A percentile compares a stretch with the other conserved stretches of the same genome.
phyloP scores from a whole-genome alignment of 1,139 yeast genomes.

The Magnusiomyces clavatus region DNA sequence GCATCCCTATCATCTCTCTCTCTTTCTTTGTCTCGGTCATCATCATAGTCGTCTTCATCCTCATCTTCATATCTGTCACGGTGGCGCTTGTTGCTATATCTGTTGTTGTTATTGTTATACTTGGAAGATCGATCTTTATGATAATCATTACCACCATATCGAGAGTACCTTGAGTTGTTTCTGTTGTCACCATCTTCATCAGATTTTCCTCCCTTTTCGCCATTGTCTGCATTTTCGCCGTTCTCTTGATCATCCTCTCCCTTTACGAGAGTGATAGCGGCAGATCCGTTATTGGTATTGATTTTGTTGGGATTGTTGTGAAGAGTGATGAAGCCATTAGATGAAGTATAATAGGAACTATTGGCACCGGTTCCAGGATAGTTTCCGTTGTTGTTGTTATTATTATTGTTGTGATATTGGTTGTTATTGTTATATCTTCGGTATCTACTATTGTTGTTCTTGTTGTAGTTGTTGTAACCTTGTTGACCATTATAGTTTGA shows the following conservation, averaged over 20 bases:
- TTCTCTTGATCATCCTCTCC: slow-evolving; percentile 4
- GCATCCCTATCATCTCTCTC: too few relatives aligned
- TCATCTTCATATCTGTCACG: slow-evolving; percentile 7
- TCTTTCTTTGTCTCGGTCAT: too few relatives aligned
- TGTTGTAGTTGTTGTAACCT: slow-evolving; percentile 12
- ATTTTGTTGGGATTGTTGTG: background rate
- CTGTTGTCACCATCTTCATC: background rate
- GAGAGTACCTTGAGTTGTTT: too few relatives aligned
- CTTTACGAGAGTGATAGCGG: slow-evolving; percentile 14
- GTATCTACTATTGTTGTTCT: slow-evolving; percentile 12
- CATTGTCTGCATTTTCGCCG: slow-evolving; percentile 1
- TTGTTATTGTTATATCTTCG: slow-evolving; percentile 11
- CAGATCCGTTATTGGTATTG: slow-evolving; percentile 10
- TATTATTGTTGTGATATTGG: slow-evolving; percentile 11
- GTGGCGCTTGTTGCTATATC: background rate
- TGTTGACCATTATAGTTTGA: slow-evolving; percentile 6
- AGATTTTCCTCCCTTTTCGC: background rate
- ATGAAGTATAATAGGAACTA: background rate
- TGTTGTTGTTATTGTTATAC: background rate
- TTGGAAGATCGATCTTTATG: background rate
- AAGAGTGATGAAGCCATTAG: background rate
- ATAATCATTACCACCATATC: too few relatives aligned
- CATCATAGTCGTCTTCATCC: slow-evolving; percentile 11
- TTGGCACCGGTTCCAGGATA: slow-evolving; percentile 1
- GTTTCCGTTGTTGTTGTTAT: slow-evolving; percentile 12